These are phyloP conservation scores for Corynespora cassiicola DNA, from an alignment of 2,329 filamentous ascomycete species.

Conservation along the genomic window DNA sequence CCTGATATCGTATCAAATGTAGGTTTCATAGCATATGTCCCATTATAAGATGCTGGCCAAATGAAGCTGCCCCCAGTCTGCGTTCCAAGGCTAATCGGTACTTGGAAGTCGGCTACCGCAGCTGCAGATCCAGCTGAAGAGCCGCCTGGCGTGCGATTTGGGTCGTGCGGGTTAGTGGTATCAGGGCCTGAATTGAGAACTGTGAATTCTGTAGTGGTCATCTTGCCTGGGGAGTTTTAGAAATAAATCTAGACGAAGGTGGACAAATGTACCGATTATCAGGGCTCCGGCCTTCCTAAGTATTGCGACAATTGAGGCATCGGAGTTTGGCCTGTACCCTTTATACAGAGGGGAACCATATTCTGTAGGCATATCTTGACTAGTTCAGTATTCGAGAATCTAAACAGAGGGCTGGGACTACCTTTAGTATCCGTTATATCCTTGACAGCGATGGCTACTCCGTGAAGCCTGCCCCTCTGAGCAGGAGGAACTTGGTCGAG, in stretches of 20 bases:
- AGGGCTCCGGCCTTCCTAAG: conserved; percentile 61
- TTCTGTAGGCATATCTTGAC: conserved; percentile 59
- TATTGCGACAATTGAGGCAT: conserved; percentile 57
- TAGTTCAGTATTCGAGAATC: neutral
- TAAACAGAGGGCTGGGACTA: conserved; percentile 15
- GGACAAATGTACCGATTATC: conserved; percentile 45
- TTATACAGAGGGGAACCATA: conserved; percentile 60
- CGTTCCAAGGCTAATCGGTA: conserved; percentile 63
- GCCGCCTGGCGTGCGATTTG: conserved; percentile 63
- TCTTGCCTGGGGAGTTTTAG: too few species aligned
- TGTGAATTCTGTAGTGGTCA: conserved; percentile 67
- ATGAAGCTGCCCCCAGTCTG: conserved; percentile 69
- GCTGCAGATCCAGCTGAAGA: conserved; percentile 70
- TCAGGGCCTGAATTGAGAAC: conserved; percentile 57
- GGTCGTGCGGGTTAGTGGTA: conserved; percentile 62
- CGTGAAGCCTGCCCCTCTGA: conserved; percentile 60
- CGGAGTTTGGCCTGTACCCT: conserved; percentile 48
- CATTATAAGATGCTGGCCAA: conserved; percentile 66
- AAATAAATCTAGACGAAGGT: too few species aligned
- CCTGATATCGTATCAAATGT: conserved; percentile 65
- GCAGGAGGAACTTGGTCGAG: conserved; percentile 55
- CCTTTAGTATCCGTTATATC: conserved; percentile 62
- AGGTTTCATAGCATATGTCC: conserved; percentile 67
- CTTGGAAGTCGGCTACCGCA: conserved; percentile 67
- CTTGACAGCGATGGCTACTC: conserved; percentile 62